phyloP scores from a whole-genome alignment of 805 yeast genomes.

The Candida lessepsii region DNA sequence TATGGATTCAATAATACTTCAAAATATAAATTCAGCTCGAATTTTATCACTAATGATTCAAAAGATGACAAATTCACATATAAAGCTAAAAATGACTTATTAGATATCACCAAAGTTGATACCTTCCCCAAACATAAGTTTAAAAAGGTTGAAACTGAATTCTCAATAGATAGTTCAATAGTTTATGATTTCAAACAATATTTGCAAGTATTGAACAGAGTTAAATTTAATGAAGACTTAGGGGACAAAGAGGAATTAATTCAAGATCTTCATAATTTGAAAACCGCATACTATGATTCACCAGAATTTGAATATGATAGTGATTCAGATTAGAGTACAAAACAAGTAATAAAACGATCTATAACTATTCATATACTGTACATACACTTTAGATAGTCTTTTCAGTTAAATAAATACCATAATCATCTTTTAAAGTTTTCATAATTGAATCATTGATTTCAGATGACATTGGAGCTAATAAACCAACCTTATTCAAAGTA shows the following conservation, averaged over 20 bases:
- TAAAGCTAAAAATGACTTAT: conserved; percentile 14
- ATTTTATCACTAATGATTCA: conserved; percentile 9
- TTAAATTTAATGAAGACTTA: conserved; percentile 14
- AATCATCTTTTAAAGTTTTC: conserved; percentile 85
- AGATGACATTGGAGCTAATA: conserved; percentile 89
- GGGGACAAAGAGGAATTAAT: conserved; percentile 31
- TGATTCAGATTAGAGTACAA: conserved; percentile 11
- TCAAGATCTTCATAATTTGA: conserved; percentile 31
- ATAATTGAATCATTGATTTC: conserved; percentile 89
- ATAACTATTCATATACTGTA: neutral
- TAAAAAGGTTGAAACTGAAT: conserved; percentile 19
- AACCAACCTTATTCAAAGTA: conserved; percentile 67
- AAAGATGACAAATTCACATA: conserved; percentile 5
- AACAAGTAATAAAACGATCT: neutral
- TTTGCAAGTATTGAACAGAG: conserved; percentile 20
- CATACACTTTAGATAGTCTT: conserved; percentile 53
- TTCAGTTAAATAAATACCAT: conserved; percentile 84
- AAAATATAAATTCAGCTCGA: conserved; percentile 9
- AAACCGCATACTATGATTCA: conserved; percentile 32
- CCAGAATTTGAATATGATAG: conserved; percentile 30
- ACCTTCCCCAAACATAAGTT: conserved; percentile 25
- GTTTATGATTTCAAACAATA: conserved; percentile 29
- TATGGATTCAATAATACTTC: conserved; percentile 13
- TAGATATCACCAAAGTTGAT: conserved; percentile 24
- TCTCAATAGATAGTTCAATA: conserved; percentile 24